Base-by-base conservation (phyloP, 2,329 filamentous ascomycete genomes). In the Aspergillus novoparasiticus region DNA sequence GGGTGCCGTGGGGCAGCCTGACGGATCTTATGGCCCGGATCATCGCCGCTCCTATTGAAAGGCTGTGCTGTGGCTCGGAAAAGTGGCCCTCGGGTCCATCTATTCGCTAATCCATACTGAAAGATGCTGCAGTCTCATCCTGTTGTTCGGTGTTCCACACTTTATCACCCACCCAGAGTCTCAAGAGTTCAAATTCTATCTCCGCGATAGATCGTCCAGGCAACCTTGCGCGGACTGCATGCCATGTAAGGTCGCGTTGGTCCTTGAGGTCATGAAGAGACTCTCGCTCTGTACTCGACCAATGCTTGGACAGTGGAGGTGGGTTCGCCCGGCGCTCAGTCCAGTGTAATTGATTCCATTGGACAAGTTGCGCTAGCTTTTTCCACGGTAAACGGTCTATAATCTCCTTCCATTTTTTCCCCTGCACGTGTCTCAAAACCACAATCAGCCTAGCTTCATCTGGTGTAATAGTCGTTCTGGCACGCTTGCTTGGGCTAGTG, bases 101-200 rank as follows among this genome's bases (percentile, higher is more conserved):
- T 53, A 28, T 41, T 53, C 48, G 55, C 50, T 57, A 39, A 19
- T 56, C 34, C 30, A 50, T 45, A 19, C 48, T 50, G 10, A 41
- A 41, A 14, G 45, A 43, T 30, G 11, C 30, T 26, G 43, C 6
- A 46, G 48, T 65, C 56, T 3, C 58, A 11, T 61, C 57, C 51
- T 48, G 39, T 10, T 60, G 54, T 50, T 64, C 53, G 59, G 58
- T 56, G 58, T 60, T 62, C 64, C 62, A 66, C 32, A 63, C 62
- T 21, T 68, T 66, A 46, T 69, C 68, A 12, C 69, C 69, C 51
- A 66, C 71, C 73, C 74, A 78, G 28, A 73, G 66, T 58, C 69
- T 68, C 61, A 79, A 63, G 59, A 78, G 60, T 57, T 78, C 71
- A 62, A 73, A 74, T 59, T 79, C 76, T 34, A 77, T 68, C 58